Percentiles rank a stretch among this genome's conserved stretches.
phyloP scores from a whole-genome alignment of 345 rosid species.

The Toxicodendron radicans region DNA sequence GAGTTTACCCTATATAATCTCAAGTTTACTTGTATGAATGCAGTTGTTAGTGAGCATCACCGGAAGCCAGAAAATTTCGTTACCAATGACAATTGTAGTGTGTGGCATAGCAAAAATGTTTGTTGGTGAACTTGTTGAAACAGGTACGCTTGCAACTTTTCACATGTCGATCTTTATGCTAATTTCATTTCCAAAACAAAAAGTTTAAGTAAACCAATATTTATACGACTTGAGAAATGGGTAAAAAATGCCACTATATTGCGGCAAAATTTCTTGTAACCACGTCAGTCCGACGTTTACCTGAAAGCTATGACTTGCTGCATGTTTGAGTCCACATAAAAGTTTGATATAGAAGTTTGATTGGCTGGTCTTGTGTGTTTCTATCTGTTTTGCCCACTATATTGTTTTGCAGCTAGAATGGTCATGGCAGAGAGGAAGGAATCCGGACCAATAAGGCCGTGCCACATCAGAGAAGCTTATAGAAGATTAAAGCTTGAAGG shows the following conservation, averaged over 20 bases:
- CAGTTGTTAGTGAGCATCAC: constrained; percentile 78
- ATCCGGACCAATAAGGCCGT: constrained; percentile 93
- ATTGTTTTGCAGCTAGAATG: constrained; percentile 58
- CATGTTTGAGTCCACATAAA: neutral
- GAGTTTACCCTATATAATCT: neutral
- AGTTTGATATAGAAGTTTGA: neutral
- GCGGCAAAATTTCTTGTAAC: neutral
- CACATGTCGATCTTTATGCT: neutral
- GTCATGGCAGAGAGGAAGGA: constrained; percentile 93
- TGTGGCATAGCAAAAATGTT: constrained; percentile 98
- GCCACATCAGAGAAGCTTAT: constrained; percentile 90
- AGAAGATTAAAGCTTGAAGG: constrained; percentile 87
- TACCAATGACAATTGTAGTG: constrained; percentile 81
- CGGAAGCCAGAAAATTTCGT: constrained; percentile 75
- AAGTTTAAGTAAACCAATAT: neutral
- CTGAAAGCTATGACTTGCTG: neutral
- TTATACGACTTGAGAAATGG: neutral
- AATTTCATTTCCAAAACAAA: neutral
- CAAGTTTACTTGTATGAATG: constrained; percentile 24
- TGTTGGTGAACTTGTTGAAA: constrained; percentile 98
- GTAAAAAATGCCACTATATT: neutral
- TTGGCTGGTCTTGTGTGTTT: neutral
- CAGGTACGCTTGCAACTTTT: constrained; percentile 45
- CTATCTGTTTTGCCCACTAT: neutral
- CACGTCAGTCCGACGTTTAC: neutral